These are phyloP conservation scores for Theobroma grandiflorum DNA, from an alignment of 441 rosid species.

Conservation along the genomic window DNA sequence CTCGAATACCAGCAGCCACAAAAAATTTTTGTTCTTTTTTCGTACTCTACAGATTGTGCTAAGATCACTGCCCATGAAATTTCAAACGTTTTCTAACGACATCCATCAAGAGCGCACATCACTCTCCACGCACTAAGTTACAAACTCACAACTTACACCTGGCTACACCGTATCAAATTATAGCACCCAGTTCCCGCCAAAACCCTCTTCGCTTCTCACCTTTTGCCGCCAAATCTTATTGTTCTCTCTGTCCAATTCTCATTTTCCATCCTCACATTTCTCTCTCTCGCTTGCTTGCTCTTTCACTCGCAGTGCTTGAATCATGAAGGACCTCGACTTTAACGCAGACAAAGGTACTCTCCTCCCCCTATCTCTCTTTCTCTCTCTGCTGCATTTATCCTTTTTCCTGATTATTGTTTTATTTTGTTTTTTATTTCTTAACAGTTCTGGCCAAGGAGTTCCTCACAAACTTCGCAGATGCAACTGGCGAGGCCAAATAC, in stretches of 20 bases:
- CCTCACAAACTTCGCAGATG: constrained; percentile 71
- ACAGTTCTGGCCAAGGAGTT: constrained; percentile 85
- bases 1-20: constrained; percentile 77
- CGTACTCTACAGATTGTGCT: not conserved
- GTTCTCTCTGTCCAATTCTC: not conserved
- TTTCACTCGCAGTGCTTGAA: constrained; percentile 16
- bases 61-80: not conserved
- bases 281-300: constrained; percentile 4
- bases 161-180: not conserved
- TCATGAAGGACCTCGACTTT: constrained; percentile 68
- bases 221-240: constrained; percentile 49
- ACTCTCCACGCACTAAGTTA: not conserved
- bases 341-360: constrained; percentile 70
- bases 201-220: constrained; percentile 24
- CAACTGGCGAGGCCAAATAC: constrained; percentile 82
- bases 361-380: not conserved
- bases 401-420: not conserved
- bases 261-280: not conserved
- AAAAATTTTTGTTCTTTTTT: not conserved
- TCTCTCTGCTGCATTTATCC: not conserved
- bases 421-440: not conserved
- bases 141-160: not conserved
- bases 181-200: constrained; percentile 63
- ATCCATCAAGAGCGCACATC: not conserved
- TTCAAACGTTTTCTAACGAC: not conserved